Evolutionary conservation across 192 early-diverging fungal species (phyloP).

Genomic region (Coemansia sp.): DNA sequence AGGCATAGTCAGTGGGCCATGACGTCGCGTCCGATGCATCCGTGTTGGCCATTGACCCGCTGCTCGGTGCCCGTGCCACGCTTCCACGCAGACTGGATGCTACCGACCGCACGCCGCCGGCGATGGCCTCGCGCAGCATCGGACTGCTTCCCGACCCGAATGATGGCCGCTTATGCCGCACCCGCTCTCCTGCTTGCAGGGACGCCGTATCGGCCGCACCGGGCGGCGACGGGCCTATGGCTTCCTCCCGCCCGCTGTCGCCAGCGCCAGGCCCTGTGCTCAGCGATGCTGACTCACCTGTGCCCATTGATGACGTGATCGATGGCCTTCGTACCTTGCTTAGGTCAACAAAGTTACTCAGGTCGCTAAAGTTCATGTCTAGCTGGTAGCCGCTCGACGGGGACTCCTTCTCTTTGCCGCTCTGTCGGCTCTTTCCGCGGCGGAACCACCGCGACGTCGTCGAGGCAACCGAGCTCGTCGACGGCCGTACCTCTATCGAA

Average conservation of each 20-base stretch:
- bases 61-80: slow-evolving; percentile 29
- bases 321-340: slow-evolving; percentile 48
- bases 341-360: slow-evolving; percentile 47
- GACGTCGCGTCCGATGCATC: slow-evolving; percentile 12
- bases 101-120: slow-evolving; percentile 34
- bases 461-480: slow-evolving; percentile 10
- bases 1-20: slow-evolving; percentile 16
- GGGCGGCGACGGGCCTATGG: slow-evolving; percentile 5
- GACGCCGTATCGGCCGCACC: slow-evolving; percentile 12
- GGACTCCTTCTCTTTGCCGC: slow-evolving; percentile 11
- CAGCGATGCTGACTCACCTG: slow-evolving; percentile 34
- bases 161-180: slow-evolving; percentile 32
- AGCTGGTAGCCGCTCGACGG: slow-evolving; percentile 31
- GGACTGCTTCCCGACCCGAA: slow-evolving; percentile 30
- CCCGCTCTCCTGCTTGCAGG: slow-evolving; percentile 13
- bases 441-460: slow-evolving; percentile 40
- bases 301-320: slow-evolving; percentile 40
- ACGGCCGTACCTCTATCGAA: slow-evolving; percentile 7
- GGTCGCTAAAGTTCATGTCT: slow-evolving; percentile 51
- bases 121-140: slow-evolving; percentile 28
- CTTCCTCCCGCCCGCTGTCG: slow-evolving; percentile 29
- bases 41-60: slow-evolving; percentile 19
- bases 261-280: slow-evolving; percentile 21
- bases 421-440: slow-evolving; percentile 28
- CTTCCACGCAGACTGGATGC: slow-evolving; percentile 37